Conservation (phyloP, 2,329 filamentous ascomycete genomes). For the Fusarium cyanostomum region DNA sequence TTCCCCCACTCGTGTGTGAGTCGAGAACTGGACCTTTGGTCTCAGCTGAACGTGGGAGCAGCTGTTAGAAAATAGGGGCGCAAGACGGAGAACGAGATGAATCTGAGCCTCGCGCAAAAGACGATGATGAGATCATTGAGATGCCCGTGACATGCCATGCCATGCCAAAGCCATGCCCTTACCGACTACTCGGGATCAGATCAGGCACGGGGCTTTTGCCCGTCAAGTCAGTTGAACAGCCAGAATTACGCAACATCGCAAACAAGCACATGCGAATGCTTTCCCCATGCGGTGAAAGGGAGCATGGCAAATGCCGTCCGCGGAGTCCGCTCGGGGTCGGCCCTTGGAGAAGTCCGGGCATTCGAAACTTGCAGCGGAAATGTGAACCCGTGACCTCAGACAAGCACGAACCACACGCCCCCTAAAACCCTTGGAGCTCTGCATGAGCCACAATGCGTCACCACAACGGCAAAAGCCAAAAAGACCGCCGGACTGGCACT, state of each 20-base stretch:
- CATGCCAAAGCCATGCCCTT: conserved; percentile 1
- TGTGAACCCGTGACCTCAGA: conserved; percentile 10
- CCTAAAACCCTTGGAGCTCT: neutral
- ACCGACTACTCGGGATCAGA: conserved; percentile 25
- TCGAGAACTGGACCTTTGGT: neutral
- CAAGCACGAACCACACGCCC: conserved; percentile 8
- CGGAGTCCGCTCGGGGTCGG: conserved; percentile 44
- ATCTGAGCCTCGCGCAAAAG: neutral
- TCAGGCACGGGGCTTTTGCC: conserved; percentile 18
- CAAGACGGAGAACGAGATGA: neutral
- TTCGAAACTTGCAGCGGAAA: neutral
- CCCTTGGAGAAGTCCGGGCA: conserved; percentile 38
- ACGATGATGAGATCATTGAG: conserved; percentile 21
- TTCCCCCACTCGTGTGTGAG: neutral
- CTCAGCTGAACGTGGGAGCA: conserved; percentile 1
- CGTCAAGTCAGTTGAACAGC: conserved; percentile 25
- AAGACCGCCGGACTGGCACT: conserved; percentile 13
- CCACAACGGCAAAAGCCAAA: conserved; percentile 20
- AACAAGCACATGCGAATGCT: conserved; percentile 5
- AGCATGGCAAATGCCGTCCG: conserved; percentile 17
- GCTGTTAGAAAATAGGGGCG: conserved; percentile 7
- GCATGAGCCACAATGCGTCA: conserved; percentile 16
- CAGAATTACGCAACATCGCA: conserved; percentile 8
- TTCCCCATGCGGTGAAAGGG: conserved; percentile 1
- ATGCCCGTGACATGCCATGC: neutral